Evolutionary conservation across 75 land plant genomes (phyloP), one percentile per base, ranked within the genome.

Genomic region (Azolla pinnata): DNA sequence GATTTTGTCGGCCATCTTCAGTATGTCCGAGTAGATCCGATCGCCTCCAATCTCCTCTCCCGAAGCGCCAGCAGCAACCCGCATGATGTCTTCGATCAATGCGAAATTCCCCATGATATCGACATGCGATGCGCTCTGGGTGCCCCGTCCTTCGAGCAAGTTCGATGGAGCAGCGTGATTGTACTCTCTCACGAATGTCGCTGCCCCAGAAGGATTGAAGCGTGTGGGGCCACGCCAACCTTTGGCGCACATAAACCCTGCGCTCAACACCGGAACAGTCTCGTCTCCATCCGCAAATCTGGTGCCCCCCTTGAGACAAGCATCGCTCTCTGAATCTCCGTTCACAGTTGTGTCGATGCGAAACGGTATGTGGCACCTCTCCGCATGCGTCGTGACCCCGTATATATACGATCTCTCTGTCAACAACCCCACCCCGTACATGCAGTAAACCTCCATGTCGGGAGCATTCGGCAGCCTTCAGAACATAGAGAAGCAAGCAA

Each of bases 161-260:
- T 72, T 83, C 1, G 92, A 63, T 0, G 96, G 92, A 20, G 92
- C 80, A 12, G 80, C 82, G 54, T 90, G 96, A 19, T 66, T 29
- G 60, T 82, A 87, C 63, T 90, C 96, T 33, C 88, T 76, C 17
- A 79, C 45, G 59, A 60, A 87, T 5, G 84, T 87, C 9, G 53
- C 30, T 19, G 65, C 81, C 5, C 89, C 86, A 0, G 80, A 69
- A 21, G 96, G 96, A 47, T 90, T 90, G 61, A 87, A 90, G 29
- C 90, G 60, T 1, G 92, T 87, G 51, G 62, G 75, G 7, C 92
- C 92, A 40, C 78, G 68, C 96, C 96, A 90, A 14, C 80, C 84
- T 70, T 75, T 87, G 0, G 91, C 92, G 60, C 96, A 90, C 88
- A 90, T 79, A 75, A 74, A 87, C 0, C 96, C 96, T 0, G 96